A percentile compares a stretch with the other conserved stretches of the same genome.
Conservation (phyloP, 1,284 basidiomycete species). For the Takashimella tepidaria region DNA sequence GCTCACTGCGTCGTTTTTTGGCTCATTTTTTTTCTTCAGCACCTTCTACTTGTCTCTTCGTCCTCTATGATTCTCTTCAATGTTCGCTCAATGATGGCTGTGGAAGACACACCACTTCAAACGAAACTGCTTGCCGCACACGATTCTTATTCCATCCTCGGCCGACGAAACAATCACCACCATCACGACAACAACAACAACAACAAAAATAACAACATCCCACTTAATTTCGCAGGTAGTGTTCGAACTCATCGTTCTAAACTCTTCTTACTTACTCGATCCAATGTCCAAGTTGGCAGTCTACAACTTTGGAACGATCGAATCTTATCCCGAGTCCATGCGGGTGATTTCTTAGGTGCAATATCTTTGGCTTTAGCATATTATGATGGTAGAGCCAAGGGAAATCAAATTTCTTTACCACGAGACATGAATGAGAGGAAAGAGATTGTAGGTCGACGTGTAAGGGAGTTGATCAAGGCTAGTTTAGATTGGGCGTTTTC, state of each 20-base stretch:
- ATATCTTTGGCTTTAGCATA: conserved; percentile 82
- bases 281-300: conserved; percentile 72
- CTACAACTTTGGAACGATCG: conserved; percentile 94
- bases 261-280: conserved; percentile 66
- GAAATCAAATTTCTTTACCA: conserved; percentile 84
- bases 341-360: conserved; percentile 82
- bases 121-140: conserved; percentile 36
- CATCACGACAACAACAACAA: too few relatives aligned
- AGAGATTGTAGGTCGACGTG: conserved; percentile 65
- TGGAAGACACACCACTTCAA: conserved; percentile 43
- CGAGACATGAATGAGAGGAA: conserved; percentile 58
- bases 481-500: conserved; percentile 88
- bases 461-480: conserved; percentile 78
- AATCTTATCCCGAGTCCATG: conserved; percentile 74
- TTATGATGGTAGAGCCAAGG: conserved; percentile 73
- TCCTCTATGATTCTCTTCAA: conserved; percentile 67
- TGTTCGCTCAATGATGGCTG: conserved; percentile 46
- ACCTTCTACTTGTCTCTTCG: conserved; percentile 54
- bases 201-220: neutral
- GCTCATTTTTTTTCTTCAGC: conserved; percentile 25
- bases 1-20: too few relatives aligned
- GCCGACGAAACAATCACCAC: conserved; percentile 8
- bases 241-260: conserved; percentile 81
- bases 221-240: conserved; percentile 58
- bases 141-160: conserved; percentile 27